These are phyloP conservation scores for Moricandia arvensis DNA, from an alignment of 345 rosid species.

Conservation along the genomic window DNA sequence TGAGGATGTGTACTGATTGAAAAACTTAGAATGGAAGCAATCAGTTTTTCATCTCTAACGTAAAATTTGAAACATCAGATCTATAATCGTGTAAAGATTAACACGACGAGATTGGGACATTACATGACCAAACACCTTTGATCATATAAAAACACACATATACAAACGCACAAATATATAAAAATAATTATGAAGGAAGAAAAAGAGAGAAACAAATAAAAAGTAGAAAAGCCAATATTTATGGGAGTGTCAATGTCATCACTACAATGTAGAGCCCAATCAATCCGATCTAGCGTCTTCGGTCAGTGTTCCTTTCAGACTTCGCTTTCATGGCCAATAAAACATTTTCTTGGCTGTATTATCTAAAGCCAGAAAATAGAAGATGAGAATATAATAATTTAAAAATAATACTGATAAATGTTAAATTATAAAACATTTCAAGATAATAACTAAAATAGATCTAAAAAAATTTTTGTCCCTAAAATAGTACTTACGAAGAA, in stretches of 20 bases:
- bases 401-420: not conserved
- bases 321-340: conserved; percentile 19
- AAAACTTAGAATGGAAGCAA: conserved; percentile 33
- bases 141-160: not conserved
- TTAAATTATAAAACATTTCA: not conserved
- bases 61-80: conserved; percentile 37
- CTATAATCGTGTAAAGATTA: conserved; percentile 32
- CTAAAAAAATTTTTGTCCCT: no score
- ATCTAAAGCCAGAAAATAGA: conserved; percentile 5
- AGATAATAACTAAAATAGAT: no score
- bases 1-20: conserved; percentile 2
- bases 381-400: not conserved
- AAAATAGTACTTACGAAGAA: no score
- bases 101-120: conserved; percentile 30
- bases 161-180: not conserved
- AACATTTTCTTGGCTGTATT: conserved; percentile 12
- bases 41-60: conserved; percentile 1
- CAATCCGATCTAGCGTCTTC: conserved; percentile 31
- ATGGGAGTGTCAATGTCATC: conserved; percentile 37
- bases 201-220: not conserved
- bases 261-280: conserved; percentile 39
- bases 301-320: conserved; percentile 16
- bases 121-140: conserved; percentile 20
- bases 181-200: not conserved
- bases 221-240: conserved; percentile 38